Evolutionary conservation across 148 eudicot genomes (phyloP).

Genomic region (Silene latifolia): DNA sequence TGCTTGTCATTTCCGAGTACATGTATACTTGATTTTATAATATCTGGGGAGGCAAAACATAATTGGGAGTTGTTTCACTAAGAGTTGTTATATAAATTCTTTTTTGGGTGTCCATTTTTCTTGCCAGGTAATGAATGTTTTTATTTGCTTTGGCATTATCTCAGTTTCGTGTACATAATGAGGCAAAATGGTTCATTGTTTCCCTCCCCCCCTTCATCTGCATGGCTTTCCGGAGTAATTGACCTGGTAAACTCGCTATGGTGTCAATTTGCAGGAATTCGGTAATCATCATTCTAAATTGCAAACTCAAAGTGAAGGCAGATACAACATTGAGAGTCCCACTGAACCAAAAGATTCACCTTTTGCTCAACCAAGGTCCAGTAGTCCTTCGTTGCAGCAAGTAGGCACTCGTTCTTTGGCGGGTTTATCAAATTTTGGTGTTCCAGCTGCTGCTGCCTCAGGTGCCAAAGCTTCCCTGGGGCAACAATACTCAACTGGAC

Average conservation of each 20-base stretch:
- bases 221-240: constrained; percentile 2
- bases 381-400: constrained; percentile 35
- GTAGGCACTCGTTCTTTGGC: constrained; percentile 34
- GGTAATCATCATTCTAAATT: constrained; percentile 32
- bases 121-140: neutral
- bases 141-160: neutral
- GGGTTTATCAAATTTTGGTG: constrained; percentile 29
- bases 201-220: neutral
- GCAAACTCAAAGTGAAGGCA: constrained; percentile 36
- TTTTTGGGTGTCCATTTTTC: neutral
- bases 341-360: constrained; percentile 42
- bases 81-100: neutral
- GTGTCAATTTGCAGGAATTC: constrained; percentile 43
- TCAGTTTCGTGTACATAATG: neutral
- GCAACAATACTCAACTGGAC: constrained; percentile 38
- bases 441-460: constrained; percentile 25
- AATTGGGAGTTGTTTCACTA: neutral
- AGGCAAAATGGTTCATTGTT: neutral
- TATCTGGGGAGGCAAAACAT: constrained; percentile 7
- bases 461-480: constrained; percentile 37
- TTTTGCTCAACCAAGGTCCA: constrained; percentile 40
- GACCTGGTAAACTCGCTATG: constrained; percentile 12
- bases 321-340: constrained; percentile 41
- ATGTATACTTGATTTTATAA: constrained; percentile 2
- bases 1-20: constrained; percentile 1